Percentiles rank a stretch among this genome's conserved stretches.
Evolutionary conservation across 352 stramenopile species (phyloP).

Genomic region (Globisporangium recalcitrans): DNA sequence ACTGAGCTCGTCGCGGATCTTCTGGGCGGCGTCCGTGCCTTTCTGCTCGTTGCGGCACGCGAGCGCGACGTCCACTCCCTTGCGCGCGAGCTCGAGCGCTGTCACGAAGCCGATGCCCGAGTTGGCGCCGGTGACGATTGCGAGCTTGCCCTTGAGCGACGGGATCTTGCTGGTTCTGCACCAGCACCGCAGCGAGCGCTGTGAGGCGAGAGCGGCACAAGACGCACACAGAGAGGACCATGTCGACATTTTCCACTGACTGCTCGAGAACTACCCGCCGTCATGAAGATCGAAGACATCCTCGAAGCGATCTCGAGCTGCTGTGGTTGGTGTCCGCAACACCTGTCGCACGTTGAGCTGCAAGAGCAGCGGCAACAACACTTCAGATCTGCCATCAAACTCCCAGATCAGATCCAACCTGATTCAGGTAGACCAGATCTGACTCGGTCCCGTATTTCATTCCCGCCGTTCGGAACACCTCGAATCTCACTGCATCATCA

Average conservation of each 20-base stretch:
- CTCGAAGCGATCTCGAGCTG: background rate
- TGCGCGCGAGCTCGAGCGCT: constrained; percentile 20
- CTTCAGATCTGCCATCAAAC: too few relatives aligned
- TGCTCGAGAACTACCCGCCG: background rate
- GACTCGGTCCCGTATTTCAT: too few relatives aligned
- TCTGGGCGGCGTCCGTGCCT: constrained; percentile 25
- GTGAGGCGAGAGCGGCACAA: too few relatives aligned
- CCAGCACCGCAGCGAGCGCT: too few relatives aligned
- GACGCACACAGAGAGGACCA: background rate
- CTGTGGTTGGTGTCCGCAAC: background rate
- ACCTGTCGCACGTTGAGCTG: background rate
- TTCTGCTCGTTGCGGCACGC: constrained; percentile 61
- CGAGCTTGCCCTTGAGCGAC: constrained; percentile 23
- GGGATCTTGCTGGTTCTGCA: constrained; percentile 22
- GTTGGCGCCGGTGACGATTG: constrained; percentile 30
- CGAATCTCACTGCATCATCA: too few relatives aligned
- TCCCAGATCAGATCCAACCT: too few relatives aligned
- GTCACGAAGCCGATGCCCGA: constrained; percentile 26
- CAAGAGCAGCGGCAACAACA: too few relatives aligned
- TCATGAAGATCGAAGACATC: background rate
- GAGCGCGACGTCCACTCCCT: constrained; percentile 31
- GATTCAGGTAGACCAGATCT: too few relatives aligned
- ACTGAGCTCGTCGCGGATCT: constrained; percentile 32
- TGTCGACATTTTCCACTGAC: background rate
- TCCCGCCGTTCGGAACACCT: too few relatives aligned